phyloP scores from a whole-genome alignment of 352 stramenopile genomes.

The Saprolegnia parasitica region DNA sequence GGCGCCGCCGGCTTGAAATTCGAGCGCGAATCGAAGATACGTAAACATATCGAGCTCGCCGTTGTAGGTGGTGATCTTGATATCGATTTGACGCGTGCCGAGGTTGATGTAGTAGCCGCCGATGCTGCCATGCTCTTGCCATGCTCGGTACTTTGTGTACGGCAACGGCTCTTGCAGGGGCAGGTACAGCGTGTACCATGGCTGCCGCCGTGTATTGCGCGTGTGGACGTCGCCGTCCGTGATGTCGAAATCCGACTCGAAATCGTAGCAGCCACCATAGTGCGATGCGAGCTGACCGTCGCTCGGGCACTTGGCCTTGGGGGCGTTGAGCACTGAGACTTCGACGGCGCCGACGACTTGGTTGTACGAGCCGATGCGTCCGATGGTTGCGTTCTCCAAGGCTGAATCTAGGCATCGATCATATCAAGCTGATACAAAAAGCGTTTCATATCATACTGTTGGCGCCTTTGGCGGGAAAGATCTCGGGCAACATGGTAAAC shows the following conservation, averaged over 20 bases:
- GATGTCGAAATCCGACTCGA: not conserved
- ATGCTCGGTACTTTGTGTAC: not conserved
- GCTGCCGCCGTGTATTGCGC: not conserved
- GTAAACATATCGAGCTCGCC: slow-evolving; percentile 47
- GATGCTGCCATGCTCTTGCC: not conserved
- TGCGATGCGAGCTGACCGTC: not conserved
- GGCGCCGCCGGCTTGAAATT: slow-evolving; percentile 37
- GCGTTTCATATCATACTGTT: not conserved
- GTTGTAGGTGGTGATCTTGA: slow-evolving; percentile 47
- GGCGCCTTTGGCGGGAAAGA: not conserved
- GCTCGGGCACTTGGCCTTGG: not conserved
- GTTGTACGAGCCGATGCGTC: slow-evolving; percentile 6
- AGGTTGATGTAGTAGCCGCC: slow-evolving; percentile 3
- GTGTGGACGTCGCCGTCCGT: not conserved
- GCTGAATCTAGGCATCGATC: not conserved
- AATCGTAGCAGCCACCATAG: not conserved
- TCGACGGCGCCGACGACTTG: slow-evolving; percentile 3
- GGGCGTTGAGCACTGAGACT: not conserved
- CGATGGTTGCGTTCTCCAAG: not conserved
- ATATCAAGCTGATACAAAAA: not conserved
- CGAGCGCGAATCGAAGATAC: slow-evolving; percentile 38
- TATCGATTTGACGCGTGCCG: not conserved
- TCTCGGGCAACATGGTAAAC: not conserved
- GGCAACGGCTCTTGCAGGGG: not conserved
- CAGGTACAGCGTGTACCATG: slow-evolving; percentile 3